Conservation (phyloP, 768 basidiomycete species). For the Xanthoconium stramineum region DNA sequence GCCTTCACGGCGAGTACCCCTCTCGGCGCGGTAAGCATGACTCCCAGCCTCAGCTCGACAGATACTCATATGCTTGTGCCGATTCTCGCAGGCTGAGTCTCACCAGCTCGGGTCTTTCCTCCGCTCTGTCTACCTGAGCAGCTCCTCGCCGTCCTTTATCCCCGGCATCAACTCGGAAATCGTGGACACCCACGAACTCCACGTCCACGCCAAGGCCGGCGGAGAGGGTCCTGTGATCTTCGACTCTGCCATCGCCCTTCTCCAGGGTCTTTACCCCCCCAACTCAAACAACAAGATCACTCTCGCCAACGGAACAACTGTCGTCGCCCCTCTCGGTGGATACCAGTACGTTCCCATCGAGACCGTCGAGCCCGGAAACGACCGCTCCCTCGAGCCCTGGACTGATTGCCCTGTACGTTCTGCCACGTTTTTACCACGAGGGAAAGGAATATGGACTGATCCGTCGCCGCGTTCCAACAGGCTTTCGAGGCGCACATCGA, state of each 20-base stretch:
- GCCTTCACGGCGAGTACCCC: constrained; percentile 68
- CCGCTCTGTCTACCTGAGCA: constrained; percentile 63
- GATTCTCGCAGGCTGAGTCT: constrained; percentile 53
- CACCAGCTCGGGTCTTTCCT: constrained; percentile 60
- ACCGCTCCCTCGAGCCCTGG: constrained; percentile 83
- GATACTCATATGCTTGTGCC: background rate
- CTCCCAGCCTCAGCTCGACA: background rate
- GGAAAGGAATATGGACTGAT: constrained; percentile 9
- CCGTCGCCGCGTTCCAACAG: constrained; percentile 30
- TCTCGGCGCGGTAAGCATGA: constrained; percentile 59
- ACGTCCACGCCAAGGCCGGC: constrained; percentile 77
- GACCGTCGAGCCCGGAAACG: constrained; percentile 82
- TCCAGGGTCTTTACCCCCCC: constrained; percentile 88
- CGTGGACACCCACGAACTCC: constrained; percentile 70
- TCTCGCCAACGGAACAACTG: constrained; percentile 73
- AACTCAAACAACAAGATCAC: constrained; percentile 64
- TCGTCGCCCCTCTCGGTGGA: constrained; percentile 72
- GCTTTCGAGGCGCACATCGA: constrained; percentile 64
- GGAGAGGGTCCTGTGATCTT: constrained; percentile 85
- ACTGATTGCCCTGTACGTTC: constrained; percentile 51
- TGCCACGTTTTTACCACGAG: background rate
- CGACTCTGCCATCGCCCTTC: constrained; percentile 79
- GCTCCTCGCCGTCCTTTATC: constrained; percentile 67
- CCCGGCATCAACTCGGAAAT: constrained; percentile 61
- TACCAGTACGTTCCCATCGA: constrained; percentile 89